A percentile compares a stretch with the other conserved stretches of the same genome.
Evolutionary conservation across 768 basidiomycete species (phyloP).

Genomic region (Lentinula boryana): DNA sequence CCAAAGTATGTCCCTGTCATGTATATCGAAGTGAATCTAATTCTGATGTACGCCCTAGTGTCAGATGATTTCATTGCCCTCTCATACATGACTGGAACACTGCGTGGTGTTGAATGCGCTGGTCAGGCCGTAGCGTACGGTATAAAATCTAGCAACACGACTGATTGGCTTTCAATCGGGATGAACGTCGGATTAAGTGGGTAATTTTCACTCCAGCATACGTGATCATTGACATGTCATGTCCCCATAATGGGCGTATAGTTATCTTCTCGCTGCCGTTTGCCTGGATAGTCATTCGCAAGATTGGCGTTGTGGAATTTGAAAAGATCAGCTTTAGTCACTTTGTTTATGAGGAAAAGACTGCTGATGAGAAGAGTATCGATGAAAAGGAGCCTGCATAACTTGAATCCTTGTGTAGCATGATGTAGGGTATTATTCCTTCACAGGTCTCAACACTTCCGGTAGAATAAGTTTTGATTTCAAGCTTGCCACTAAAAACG

Average conservation of each 20-base stretch:
- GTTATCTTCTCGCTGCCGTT: constrained; percentile 25
- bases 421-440: too few relatives aligned
- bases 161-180: constrained; percentile 27
- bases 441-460: too few relatives aligned
- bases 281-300: constrained; percentile 23
- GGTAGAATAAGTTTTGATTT: too few relatives aligned
- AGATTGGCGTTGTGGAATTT: constrained; percentile 23
- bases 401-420: not conserved
- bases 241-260: not conserved
- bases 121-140: constrained; percentile 28
- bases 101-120: constrained; percentile 26
- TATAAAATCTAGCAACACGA: constrained; percentile 25
- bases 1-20: constrained; percentile 14
- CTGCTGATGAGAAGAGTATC: constrained; percentile 4
- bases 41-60: constrained; percentile 13
- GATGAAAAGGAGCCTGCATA: not conserved
- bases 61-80: constrained; percentile 26
- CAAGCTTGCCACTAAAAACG: too few relatives aligned
- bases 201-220: constrained; percentile 1
- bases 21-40: not conserved
- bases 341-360: constrained; percentile 1
- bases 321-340: constrained; percentile 18
- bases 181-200: constrained; percentile 25
- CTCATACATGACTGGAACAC: constrained; percentile 27
- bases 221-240: not conserved